Conservation (phyloP, 306 rosid genomes). For the Datisca glomerata region DNA sequence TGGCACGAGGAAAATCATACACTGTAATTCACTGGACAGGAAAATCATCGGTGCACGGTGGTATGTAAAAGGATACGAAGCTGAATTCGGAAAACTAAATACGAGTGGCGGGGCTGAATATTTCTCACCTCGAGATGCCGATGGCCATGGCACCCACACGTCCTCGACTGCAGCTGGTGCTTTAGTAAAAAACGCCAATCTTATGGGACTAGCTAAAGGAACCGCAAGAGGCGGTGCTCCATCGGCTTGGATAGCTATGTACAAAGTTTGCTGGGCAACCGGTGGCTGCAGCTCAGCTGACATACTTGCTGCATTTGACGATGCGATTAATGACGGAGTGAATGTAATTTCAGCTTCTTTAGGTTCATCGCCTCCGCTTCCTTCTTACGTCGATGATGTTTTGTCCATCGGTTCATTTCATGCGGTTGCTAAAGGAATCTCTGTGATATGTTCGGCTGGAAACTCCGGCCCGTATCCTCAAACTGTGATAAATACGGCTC, state of each 20-base stretch:
- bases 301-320: conserved; percentile 57
- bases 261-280: conserved; percentile 51
- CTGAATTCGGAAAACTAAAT: conserved; percentile 40
- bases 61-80: conserved; percentile 58
- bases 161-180: conserved; percentile 51
- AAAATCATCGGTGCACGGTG: conserved; percentile 64
- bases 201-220: conserved; percentile 41
- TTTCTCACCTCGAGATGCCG: conserved; percentile 42
- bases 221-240: conserved; percentile 61
- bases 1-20: neutral
- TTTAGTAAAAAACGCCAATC: conserved; percentile 27
- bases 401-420: conserved; percentile 50
- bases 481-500: conserved; percentile 46
- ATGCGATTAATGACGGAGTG: conserved; percentile 47
- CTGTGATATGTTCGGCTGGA: conserved; percentile 50
- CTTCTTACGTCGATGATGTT: conserved; percentile 37
- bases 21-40: conserved; percentile 16
- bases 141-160: conserved; percentile 57
- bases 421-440: conserved; percentile 39
- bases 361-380: conserved; percentile 41
- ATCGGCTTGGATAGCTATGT: conserved; percentile 36
- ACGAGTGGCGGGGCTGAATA: conserved; percentile 25
- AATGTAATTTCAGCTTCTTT: conserved; percentile 42
- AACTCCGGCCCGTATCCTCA: conserved; percentile 53
- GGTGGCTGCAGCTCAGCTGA: conserved; percentile 51